phyloP scores from a whole-genome alignment of 2,329 filamentous ascomycete genomes.

The Pyrenophora tritici-repentis region DNA sequence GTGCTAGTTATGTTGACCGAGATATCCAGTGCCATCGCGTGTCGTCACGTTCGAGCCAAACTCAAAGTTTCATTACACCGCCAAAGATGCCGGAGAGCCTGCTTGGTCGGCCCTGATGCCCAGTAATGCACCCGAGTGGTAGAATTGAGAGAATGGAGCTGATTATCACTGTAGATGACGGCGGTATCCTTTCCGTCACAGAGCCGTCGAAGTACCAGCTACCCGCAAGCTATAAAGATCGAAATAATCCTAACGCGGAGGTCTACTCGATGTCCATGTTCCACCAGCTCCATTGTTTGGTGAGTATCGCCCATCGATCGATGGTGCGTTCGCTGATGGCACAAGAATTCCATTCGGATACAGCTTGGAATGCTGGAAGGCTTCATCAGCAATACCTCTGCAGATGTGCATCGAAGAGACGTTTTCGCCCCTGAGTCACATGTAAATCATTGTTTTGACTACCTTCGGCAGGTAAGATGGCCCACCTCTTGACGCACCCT shows the following conservation, averaged over 20 bases:
- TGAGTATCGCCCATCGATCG: neutral
- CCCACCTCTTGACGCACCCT: neutral
- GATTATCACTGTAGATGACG: constrained; percentile 2
- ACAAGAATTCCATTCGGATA: constrained; percentile 6
- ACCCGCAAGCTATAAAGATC: constrained; percentile 8
- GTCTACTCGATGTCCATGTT: constrained; percentile 13
- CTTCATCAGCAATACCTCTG: neutral
- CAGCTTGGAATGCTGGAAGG: constrained; percentile 4
- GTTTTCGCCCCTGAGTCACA: constrained; percentile 4
- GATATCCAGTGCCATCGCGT: constrained; percentile 3
- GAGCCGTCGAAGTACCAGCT: constrained; percentile 6
- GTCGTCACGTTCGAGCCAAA: constrained; percentile 1
- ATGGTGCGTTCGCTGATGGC: neutral
- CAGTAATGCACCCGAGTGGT: neutral
- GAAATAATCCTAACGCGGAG: constrained; percentile 3
- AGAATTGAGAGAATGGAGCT: neutral
- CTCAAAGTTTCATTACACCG: constrained; percentile 7
- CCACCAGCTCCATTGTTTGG: constrained; percentile 12
- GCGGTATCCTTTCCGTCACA: constrained; percentile 4
- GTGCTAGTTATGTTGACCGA: neutral
- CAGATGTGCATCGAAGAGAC: neutral
- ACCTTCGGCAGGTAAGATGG: constrained; percentile 5
- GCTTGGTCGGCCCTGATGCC: constrained; percentile 8
- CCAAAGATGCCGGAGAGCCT: neutral
- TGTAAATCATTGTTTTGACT: constrained; percentile 11